phyloP scores from a whole-genome alignment of 176 grass and related monocot genomes.

The Oryza rufipogon region DNA sequence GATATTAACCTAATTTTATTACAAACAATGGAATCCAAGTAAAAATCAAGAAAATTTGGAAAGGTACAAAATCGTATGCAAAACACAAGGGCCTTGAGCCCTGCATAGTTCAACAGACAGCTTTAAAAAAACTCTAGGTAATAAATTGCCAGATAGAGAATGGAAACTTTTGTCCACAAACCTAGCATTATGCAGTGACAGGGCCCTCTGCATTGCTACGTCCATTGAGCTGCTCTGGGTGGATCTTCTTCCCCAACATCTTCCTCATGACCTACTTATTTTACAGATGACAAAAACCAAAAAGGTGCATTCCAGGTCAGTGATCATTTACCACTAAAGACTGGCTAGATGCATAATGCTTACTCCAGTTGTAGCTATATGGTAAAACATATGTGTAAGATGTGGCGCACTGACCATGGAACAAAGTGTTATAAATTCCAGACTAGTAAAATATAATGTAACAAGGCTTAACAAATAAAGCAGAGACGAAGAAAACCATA shows the following conservation, averaged over 20 bases:
- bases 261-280: constrained; percentile 88
- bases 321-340: constrained; percentile 20
- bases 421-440: constrained; percentile 24
- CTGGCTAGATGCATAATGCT: constrained; percentile 16
- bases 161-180: constrained; percentile 33
- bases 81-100: background rate
- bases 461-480: constrained; percentile 25
- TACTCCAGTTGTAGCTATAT: background rate
- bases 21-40: background rate
- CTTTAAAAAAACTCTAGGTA: constrained; percentile 36
- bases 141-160: constrained; percentile 53
- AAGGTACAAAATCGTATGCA: background rate
- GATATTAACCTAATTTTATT: constrained; percentile 21
- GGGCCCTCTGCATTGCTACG: constrained; percentile 44
- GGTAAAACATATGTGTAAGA: background rate
- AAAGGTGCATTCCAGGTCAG: constrained; percentile 29
- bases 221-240: constrained; percentile 73
- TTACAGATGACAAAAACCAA: constrained; percentile 40
- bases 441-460: background rate
- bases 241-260: constrained; percentile 96
- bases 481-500: constrained; percentile 53
- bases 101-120: constrained; percentile 7
- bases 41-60: background rate
- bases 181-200: constrained; percentile 45
- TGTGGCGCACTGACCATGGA: background rate